Base-by-base conservation (phyloP, 2,329 filamentous ascomycete genomes). In the Truncatella angustata region DNA sequence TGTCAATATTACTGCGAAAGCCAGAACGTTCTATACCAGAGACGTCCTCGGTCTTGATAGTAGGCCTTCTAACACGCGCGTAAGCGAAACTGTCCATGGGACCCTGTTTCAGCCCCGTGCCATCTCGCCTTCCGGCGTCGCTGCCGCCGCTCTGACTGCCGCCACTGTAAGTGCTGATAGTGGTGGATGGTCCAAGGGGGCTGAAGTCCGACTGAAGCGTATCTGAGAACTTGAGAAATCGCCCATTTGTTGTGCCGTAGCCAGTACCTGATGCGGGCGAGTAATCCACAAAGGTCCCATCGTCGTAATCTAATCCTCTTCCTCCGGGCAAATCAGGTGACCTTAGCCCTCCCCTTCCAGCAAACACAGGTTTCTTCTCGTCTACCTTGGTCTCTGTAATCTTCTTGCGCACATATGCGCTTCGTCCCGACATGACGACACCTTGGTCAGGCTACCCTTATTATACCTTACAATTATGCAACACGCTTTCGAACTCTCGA, bases 341-440 rank as follows among this genome's bases (percentile, higher is more conserved):
- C 12, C 32, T 50, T 5, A 42, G 16, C 11, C 26, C 35, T 16
- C 70, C 65, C 7, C 72, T 67, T 30, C 60, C 61, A 14, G 56
- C 53, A 3, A 55, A 50, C 7, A n/a, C n/a, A 4, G 34, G 12
- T 7, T 48, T 53, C 28, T 64, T 65, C 16, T 71, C 70, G 32
- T 60, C 66, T 3, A 64, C 56, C 49, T 73, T 76, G 23, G 73
- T 69, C 52, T 82, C 76, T 0, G 75, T 79, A 57, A 79, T 80
- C 69, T 81, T 82, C 64, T 82, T 82, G 60, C 80, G 77, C 62
- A 81, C 80, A 58, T 80, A 74, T 28, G 80, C 80, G 65, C 80
- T 82, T 51, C 80, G 72, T 54, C 79, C 80, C 5, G 80, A 84
- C 80, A 84, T 84, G 55, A 50, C 66, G 54, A 18, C n/a, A 28